Conservation (phyloP, 495 filamentous ascomycete genomes). For the Usnea hakonensis region DNA sequence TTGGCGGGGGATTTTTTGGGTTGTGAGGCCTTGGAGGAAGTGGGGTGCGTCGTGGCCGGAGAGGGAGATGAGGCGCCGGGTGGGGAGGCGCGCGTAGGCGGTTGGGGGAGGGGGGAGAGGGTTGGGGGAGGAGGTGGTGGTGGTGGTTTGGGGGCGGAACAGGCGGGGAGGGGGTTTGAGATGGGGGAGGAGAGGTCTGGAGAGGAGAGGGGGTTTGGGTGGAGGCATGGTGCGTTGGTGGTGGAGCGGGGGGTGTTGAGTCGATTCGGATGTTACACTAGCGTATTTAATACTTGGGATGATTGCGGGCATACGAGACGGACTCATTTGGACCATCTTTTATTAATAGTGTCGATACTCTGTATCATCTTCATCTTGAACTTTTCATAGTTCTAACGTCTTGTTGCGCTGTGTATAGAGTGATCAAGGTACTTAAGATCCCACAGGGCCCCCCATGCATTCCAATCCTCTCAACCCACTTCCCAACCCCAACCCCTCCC, state of each 20-base stretch:
- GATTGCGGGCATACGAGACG: too few species aligned
- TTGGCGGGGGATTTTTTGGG: conserved; percentile 55
- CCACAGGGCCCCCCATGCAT: too few species aligned
- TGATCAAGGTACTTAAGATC: too few species aligned
- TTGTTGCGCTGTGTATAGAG: too few species aligned
- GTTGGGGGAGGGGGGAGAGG: conserved; percentile 30
- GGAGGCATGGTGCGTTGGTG: conserved; percentile 4
- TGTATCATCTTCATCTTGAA: too few species aligned
- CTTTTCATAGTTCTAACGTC: too few species aligned
- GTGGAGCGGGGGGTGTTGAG: neutral
- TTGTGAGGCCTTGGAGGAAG: conserved; percentile 83
- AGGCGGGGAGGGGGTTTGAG: neutral
- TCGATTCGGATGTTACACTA: neutral
- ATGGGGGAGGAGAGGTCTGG: neutral
- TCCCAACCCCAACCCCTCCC: too few species aligned
- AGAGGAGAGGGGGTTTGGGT: neutral
- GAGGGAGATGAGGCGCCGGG: conserved; percentile 70
- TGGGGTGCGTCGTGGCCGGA: conserved; percentile 68
- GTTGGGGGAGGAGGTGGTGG: conserved; percentile 8
- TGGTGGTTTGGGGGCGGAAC: neutral
- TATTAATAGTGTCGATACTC: too few species aligned
- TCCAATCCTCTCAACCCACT: too few species aligned
- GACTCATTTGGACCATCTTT: too few species aligned
- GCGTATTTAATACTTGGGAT: neutral
- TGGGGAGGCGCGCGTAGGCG: conserved; percentile 49